Percentiles rank a stretch among this genome's conserved stretches.
Evolutionary conservation across 768 basidiomycete genomes (phyloP).

Genomic region (Boletus barrowsii): DNA sequence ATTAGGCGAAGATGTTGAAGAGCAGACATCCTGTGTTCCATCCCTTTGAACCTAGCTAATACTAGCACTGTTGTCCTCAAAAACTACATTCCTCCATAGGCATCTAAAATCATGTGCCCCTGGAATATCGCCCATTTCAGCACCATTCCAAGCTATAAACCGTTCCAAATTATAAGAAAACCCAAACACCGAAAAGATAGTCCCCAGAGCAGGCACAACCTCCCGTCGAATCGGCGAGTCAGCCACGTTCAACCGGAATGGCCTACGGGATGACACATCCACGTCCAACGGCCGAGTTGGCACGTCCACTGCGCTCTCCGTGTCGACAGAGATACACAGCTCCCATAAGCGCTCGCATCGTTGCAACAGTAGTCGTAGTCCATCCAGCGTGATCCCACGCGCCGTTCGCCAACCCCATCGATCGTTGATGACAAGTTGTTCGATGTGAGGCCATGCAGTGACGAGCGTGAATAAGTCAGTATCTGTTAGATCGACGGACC

Average conservation of each 20-base stretch:
- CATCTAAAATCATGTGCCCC: neutral
- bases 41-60: too few relatives aligned
- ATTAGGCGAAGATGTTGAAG: too few relatives aligned
- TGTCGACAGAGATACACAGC: constrained; percentile 7
- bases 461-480: constrained; percentile 5
- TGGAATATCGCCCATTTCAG: neutral
- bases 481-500: constrained; percentile 1
- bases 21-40: too few relatives aligned
- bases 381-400: neutral
- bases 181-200: neutral
- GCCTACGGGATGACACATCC: neutral
- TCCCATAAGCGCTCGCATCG: neutral
- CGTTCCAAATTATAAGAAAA: neutral
- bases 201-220: neutral
- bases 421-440: constrained; percentile 6
- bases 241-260: neutral
- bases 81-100: neutral
- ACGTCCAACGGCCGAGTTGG: neutral
- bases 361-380: neutral
- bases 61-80: neutral
- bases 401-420: constrained; percentile 6
- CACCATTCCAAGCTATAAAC: neutral
- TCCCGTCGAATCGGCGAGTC: neutral
- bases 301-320: neutral
- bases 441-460: constrained; percentile 6